Evolutionary conservation across 768 basidiomycete species (phyloP), one percentile per base, ranked within the genome.

Genomic region (Lyophyllum atratum): DNA sequence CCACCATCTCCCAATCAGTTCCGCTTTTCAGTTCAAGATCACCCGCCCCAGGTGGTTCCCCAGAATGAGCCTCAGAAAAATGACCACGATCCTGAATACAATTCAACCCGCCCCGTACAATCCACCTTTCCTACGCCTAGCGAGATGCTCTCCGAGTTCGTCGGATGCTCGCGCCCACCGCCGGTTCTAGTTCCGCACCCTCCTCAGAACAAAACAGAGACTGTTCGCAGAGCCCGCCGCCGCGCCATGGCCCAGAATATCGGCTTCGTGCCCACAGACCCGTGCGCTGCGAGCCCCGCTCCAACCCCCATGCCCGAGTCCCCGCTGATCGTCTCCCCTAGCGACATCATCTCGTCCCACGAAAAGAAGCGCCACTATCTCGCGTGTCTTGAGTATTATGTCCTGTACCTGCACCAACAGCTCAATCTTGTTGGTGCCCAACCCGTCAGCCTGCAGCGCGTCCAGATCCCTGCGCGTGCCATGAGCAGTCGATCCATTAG

Each of bases 331-430:
- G 33, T 52, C 58, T 37, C 55, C 50, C 42, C 55, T 56, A 87
- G 86, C 1, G 89, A 90, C 49, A 78, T 78, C n/a, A 89, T 91
- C 54, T 86, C 89, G 2, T 89, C 87, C 6, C 89, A 91, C 63
- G 89, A 90, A 64, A 90, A 90, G 64, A 90, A 90, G 63, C 74
- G 89, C 2, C 80, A 85, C 63, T 90, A 90, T 64, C 77, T 90
- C 22, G 87, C 88, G 62, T 87, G 85, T 60, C 70, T 91, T 7
- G 89, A 91, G 61, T 81, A 86, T 56, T 91, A 90, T 66, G 81
- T 89, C 14, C 66, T 78, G 26, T 89, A 83, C 62, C 74, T 90
- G 11, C 86, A 88, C 59, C 77, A 87, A 26, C 85, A 86, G 54
- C 73, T 88, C 39, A 72, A 72, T 0, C 78, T 82, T 45, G 66